Evolutionary conservation across 768 basidiomycete species (phyloP).

Genomic region (Rhodotorula graminis): DNA sequence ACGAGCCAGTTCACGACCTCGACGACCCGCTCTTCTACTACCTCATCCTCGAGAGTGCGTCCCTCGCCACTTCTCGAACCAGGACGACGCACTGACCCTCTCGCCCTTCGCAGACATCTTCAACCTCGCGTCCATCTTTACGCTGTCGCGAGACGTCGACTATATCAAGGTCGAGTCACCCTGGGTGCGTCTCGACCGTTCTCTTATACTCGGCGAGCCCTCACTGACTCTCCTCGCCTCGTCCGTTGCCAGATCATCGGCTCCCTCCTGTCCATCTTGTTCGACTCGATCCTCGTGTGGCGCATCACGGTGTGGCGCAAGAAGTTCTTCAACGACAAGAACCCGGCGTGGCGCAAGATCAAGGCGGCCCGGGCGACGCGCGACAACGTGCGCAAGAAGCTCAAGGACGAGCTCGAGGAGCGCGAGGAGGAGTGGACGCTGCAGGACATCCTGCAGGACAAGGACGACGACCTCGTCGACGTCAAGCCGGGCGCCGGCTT

Average conservation of each 20-base stretch:
- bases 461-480: neutral
- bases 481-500: neutral
- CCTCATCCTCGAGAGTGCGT: conserved; percentile 7
- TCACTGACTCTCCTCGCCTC: neutral
- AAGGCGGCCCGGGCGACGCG: too few species aligned
- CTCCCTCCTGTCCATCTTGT: neutral
- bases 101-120: neutral
- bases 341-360: neutral
- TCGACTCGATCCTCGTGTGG: conserved; percentile 1
- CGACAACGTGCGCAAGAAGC: neutral
- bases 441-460: neutral
- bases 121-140: conserved; percentile 9
- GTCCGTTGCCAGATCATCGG: neutral
- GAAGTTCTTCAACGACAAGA: neutral
- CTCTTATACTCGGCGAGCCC: too few species aligned
- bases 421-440: neutral
- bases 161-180: conserved; percentile 1
- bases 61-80: too few species aligned
- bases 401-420: neutral
- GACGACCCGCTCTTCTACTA: neutral
- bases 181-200: neutral
- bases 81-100: neutral
- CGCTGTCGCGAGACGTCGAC: neutral
- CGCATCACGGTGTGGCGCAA: neutral
- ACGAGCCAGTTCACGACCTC: neutral